These are phyloP conservation scores for Ascochyta pisi DNA, from an alignment of 2,329 filamentous ascomycete species.

Conservation along the genomic window DNA sequence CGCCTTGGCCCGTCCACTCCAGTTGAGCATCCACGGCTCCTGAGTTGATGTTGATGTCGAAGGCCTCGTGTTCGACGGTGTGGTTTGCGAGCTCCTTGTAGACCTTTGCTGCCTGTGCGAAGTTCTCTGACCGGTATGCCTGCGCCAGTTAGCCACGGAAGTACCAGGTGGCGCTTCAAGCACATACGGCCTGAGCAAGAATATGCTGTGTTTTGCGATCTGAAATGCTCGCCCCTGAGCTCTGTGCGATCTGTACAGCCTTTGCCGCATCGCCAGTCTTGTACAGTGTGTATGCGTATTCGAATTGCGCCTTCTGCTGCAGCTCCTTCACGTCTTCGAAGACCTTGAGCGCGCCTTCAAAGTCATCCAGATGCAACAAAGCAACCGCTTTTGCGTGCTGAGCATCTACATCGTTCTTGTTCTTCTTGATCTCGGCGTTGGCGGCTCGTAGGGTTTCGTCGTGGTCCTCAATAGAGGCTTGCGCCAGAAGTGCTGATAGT, in stretches of 20 bases:
- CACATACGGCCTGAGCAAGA: slow-evolving; percentile 65
- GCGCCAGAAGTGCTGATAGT: slow-evolving; percentile 63
- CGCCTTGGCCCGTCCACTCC: slow-evolving; percentile 68
- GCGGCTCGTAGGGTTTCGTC: slow-evolving; percentile 73
- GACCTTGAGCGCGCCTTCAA: slow-evolving; percentile 74
- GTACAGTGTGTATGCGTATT: slow-evolving; percentile 84
- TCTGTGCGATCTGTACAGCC: slow-evolving; percentile 63
- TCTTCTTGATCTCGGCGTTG: slow-evolving; percentile 63
- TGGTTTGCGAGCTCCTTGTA: slow-evolving; percentile 66
- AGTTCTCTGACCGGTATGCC: slow-evolving; percentile 77
- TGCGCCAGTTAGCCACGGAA: slow-evolving; percentile 31
- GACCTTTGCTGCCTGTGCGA: slow-evolving; percentile 68
- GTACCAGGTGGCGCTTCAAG: background rate
- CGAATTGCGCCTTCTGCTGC: slow-evolving; percentile 67
- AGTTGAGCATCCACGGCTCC: slow-evolving; percentile 75
- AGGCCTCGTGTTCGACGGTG: slow-evolving; percentile 67
- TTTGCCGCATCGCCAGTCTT: slow-evolving; percentile 74
- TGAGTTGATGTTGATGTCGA: slow-evolving; percentile 79
- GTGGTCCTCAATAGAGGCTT: slow-evolving; percentile 70
- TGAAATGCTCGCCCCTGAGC: slow-evolving; percentile 32
- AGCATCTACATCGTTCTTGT: slow-evolving; percentile 65
- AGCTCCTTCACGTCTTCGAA: slow-evolving; percentile 69
- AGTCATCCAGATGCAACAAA: slow-evolving; percentile 82
- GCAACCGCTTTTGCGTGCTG: slow-evolving; percentile 76
- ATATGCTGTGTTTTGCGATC: slow-evolving; percentile 64